Evolutionary conservation across 2,329 filamentous ascomycete species (phyloP).

Genomic region (Alternaria brassicicola): DNA sequence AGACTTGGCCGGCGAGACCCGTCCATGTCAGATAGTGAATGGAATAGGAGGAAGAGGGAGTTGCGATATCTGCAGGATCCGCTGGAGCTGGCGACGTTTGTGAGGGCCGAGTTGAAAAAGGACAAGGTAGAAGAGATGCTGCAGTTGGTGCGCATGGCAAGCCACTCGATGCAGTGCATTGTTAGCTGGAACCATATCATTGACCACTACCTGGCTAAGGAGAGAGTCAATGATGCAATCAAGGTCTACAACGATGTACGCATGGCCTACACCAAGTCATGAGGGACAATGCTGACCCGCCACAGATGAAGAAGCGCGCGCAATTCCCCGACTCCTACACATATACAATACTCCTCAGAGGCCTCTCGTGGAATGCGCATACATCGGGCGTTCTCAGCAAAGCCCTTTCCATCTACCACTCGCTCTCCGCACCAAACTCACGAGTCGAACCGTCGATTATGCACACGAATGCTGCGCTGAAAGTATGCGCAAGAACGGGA

Average conservation of each 20-base stretch:
- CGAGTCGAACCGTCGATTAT: constrained; percentile 74
- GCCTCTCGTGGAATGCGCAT: constrained; percentile 68
- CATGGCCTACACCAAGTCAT: neutral
- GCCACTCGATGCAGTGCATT: constrained; percentile 65
- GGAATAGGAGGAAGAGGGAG: constrained; percentile 58
- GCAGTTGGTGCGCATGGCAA: constrained; percentile 71
- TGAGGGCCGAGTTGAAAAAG: constrained; percentile 65
- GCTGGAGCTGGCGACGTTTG: constrained; percentile 71
- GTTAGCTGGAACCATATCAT: constrained; percentile 92
- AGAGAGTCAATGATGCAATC: constrained; percentile 68
- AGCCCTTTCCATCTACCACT: constrained; percentile 77
- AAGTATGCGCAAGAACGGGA: constrained; percentile 74
- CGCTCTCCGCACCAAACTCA: constrained; percentile 68
- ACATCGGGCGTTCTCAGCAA: constrained; percentile 66
- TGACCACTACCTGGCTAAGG: constrained; percentile 68
- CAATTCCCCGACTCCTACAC: constrained; percentile 82
- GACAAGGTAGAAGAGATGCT: constrained; percentile 70
- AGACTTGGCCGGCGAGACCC: constrained; percentile 36
- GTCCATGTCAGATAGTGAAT: constrained; percentile 34
- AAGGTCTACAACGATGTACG: constrained; percentile 87
- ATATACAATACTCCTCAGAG: constrained; percentile 81
- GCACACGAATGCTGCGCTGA: constrained; percentile 87
- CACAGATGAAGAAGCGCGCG: constrained; percentile 87
- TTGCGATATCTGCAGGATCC: constrained; percentile 71
- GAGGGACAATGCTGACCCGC: constrained; percentile 17